phyloP scores from a whole-genome alignment of 1,139 yeast genomes.

The Yamadazyma aaseri region DNA sequence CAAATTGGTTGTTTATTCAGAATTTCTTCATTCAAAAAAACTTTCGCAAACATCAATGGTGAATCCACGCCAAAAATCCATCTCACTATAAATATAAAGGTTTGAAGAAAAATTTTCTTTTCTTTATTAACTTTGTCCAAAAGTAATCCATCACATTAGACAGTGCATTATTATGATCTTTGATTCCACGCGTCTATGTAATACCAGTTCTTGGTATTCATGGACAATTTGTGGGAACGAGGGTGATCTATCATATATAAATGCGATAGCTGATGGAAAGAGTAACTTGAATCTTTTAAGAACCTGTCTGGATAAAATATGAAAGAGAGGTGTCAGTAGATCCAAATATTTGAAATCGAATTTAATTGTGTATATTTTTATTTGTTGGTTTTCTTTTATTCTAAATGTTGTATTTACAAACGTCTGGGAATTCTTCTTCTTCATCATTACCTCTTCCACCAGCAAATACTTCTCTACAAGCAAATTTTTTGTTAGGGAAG shows the following conservation, averaged over 20 bases:
- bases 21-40: constrained; percentile 4
- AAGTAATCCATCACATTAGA: constrained; percentile 52
- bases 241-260: constrained; percentile 23
- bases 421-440: constrained; percentile 48
- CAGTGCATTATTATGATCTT: constrained; percentile 44
- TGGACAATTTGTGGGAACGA: constrained; percentile 14
- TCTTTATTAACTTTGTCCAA: constrained; percentile 49
- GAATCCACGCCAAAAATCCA: neutral
- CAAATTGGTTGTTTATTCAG: constrained; percentile 7
- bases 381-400: neutral
- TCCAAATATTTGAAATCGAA: constrained; percentile 29
- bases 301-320: constrained; percentile 50
- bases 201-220: constrained; percentile 21
- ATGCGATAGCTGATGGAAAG: constrained; percentile 54
- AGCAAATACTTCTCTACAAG: constrained; percentile 42
- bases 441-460: constrained; percentile 44
- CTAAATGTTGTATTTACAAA: constrained; percentile 30
- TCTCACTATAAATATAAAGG: constrained; percentile 4
- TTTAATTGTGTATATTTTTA: neutral
- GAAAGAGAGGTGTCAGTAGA: constrained; percentile 59
- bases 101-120: constrained; percentile 12
- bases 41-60: neutral
- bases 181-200: constrained; percentile 14
- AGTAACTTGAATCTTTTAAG: constrained; percentile 43
- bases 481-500: constrained; percentile 41